Percentiles rank a stretch among this genome's conserved stretches.
These are phyloP conservation scores for Fusarium compactum DNA, from an alignment of 2,329 filamentous ascomycete genomes.

Conservation along the genomic window DNA sequence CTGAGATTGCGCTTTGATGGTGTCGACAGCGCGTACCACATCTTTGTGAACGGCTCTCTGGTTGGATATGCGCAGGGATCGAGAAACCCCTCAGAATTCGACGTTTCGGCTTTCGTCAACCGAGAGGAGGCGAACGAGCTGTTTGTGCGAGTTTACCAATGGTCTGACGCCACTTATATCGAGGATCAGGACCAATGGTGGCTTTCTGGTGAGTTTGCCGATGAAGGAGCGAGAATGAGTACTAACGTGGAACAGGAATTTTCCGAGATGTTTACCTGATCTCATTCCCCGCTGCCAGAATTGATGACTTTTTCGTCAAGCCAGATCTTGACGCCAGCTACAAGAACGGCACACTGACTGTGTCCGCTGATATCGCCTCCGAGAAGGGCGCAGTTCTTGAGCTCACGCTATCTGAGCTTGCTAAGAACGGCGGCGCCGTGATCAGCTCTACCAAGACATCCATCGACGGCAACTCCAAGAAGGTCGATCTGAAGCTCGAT, in stretches of 20 bases:
- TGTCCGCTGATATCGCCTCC: constrained; percentile 59
- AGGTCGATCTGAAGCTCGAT: constrained; percentile 58
- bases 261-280: constrained; percentile 75
- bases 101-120: constrained; percentile 65
- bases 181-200: constrained; percentile 80
- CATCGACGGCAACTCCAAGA: constrained; percentile 45
- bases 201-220: constrained; percentile 66
- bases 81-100: constrained; percentile 77
- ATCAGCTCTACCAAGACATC: constrained; percentile 46
- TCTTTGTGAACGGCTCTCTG: constrained; percentile 73
- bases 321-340: constrained; percentile 68
- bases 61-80: constrained; percentile 77
- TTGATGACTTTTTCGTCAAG: constrained; percentile 68
- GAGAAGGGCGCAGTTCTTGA: constrained; percentile 53
- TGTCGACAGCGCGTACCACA: constrained; percentile 77
- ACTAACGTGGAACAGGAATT: constrained; percentile 57
- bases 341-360: constrained; percentile 60
- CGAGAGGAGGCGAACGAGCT: constrained; percentile 63
- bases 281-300: constrained; percentile 65
- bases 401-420: constrained; percentile 57
- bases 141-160: constrained; percentile 76
- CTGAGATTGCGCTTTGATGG: constrained; percentile 76
- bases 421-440: constrained; percentile 51
- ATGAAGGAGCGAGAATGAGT: constrained; percentile 49
- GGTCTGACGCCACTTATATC: constrained; percentile 76